Evolutionary conservation across 768 basidiomycete species (phyloP).

Genomic region (Naganishia vaughanmartiniae): DNA sequence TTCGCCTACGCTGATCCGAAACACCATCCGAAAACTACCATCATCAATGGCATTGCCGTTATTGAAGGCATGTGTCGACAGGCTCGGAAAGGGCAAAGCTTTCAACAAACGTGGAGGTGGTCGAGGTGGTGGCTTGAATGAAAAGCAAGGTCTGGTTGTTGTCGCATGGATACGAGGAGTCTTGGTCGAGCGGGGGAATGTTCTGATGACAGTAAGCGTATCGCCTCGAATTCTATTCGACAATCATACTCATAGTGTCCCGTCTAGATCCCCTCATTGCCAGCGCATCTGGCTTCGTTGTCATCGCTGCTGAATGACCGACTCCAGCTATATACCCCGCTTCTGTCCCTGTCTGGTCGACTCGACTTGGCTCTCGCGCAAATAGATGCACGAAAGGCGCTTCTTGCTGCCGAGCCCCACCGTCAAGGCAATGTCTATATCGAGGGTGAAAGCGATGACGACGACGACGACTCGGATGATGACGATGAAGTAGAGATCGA

Average conservation of each 20-base stretch:
- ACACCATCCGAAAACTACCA: constrained; percentile 81
- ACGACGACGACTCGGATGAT: constrained; percentile 63
- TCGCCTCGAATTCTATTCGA: neutral
- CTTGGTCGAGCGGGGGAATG: constrained; percentile 77
- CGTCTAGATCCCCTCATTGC: constrained; percentile 81
- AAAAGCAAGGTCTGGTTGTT: constrained; percentile 50
- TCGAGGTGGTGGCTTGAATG: constrained; percentile 63
- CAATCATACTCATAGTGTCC: constrained; percentile 4
- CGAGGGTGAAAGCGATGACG: constrained; percentile 72
- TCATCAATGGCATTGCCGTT: constrained; percentile 81
- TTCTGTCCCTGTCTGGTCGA: constrained; percentile 80
- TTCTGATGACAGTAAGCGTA: constrained; percentile 83
- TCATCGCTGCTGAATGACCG: constrained; percentile 74
- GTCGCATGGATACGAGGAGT: constrained; percentile 62
- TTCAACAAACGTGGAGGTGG: constrained; percentile 68
- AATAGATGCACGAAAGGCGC: constrained; percentile 80
- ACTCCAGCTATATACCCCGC: constrained; percentile 74
- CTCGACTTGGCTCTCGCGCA: constrained; percentile 92
- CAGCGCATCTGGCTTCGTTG: constrained; percentile 77
- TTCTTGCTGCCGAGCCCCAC: constrained; percentile 57
- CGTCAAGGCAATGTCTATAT: constrained; percentile 58
- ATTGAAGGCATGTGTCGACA: constrained; percentile 81
- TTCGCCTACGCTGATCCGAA: constrained; percentile 72
- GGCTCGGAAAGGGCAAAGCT: constrained; percentile 75
- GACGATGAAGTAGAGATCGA: constrained; percentile 59